Evolutionary conservation across 2,329 filamentous ascomycete species (phyloP), one percentile per base, ranked within the genome.

Genomic region (Peltaster fructicola): DNA sequence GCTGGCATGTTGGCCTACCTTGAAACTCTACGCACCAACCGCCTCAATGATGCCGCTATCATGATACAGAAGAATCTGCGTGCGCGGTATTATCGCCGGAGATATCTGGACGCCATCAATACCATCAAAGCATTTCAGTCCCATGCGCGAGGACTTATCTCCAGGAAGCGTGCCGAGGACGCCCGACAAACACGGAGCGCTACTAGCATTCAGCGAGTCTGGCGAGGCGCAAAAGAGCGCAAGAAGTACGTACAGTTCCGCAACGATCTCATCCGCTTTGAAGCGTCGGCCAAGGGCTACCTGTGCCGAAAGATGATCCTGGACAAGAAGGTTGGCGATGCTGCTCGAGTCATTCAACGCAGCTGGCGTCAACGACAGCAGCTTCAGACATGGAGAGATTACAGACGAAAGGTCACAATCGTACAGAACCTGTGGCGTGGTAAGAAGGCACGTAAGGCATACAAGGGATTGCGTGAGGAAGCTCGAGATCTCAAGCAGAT

Each of bases 1-100:
- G 88, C 88, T 28, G 88, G 88, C 52, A 98, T 98, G 88, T 73
- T 98, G 41, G 88, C 88, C 5, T 93, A 93, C 58, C 61, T 98
- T 24, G 88, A 98, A 56, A 93, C 93, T 39, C 63, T 93, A 36
- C 73, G 88, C 30, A 93, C 88, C 8, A 80, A 65, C 37, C 73
- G 84, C 30, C 65, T 98, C 47, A 95, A 91, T 48, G 78, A 82
- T 38, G 91, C 84, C 39, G 88, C 88, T 8, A 79, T 91, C 40
- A 78, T 98, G 72, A 98, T 98, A 29, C 88, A 98, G 54, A 98
- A 98, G 72, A 98, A 98, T 46, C 58, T 98, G 28, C 77, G 73
- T 36, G 82, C 81, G 50, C 92, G 91, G 54, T 95, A 91, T 57
- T 93, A 93, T 55, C 74, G 88, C 30, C 76, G 76, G 41, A 78